Conservation (phyloP, 768 basidiomycete species). For the Hygrophoropsis aurantiaca region DNA sequence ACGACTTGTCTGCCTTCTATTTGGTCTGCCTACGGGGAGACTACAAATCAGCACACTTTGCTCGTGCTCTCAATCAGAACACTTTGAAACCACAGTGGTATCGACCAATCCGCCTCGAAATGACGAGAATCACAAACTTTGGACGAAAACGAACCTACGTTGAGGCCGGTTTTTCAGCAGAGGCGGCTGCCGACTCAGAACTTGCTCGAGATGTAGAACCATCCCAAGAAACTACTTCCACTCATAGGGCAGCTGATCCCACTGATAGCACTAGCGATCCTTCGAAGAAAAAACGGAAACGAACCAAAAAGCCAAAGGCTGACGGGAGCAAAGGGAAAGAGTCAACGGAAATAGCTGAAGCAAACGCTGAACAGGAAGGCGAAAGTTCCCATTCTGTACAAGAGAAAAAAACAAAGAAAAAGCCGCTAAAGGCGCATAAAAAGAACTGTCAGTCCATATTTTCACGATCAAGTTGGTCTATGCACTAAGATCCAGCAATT, state of each 20-base stretch:
- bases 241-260: not conserved
- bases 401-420: conserved; percentile 29
- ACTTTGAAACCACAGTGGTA: no score
- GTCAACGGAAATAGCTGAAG: conserved; percentile 14
- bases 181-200: conserved; percentile 8
- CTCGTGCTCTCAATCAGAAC: no score
- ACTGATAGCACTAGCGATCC: conserved; percentile 20
- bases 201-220: not conserved
- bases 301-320: conserved; percentile 42
- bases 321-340: conserved; percentile 6
- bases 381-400: conserved; percentile 12
- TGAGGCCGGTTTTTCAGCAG: conserved; percentile 53
- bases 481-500: conserved; percentile 7
- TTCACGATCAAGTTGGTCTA: conserved; percentile 3
- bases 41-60: no score
- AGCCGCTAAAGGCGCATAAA: conserved; percentile 26
- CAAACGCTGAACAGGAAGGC: conserved; percentile 20
- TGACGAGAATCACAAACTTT: conserved; percentile 77
- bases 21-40: no score
- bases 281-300: conserved; percentile 62
- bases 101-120: conserved; percentile 29
- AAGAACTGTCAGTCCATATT: conserved; percentile 18
- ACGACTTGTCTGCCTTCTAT: no score
- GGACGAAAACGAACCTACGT: conserved; percentile 73
- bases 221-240: not conserved